Evolutionary conservation across 495 filamentous ascomycete genomes (phyloP).

Genomic region (Staphylotrichum tortipilum): DNA sequence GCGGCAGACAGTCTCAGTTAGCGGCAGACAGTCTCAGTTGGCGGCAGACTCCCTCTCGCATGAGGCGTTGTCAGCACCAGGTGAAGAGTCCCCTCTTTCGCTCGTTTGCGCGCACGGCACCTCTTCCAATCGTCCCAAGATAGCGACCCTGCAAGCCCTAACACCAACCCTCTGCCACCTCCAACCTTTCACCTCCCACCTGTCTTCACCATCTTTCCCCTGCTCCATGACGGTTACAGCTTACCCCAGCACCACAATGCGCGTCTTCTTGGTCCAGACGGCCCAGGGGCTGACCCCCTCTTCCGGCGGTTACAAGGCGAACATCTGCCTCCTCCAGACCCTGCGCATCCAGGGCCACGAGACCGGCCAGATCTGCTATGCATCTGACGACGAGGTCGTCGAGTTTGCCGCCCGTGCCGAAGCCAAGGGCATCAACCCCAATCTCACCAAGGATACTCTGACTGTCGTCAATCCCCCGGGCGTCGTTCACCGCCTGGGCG

Average conservation of each 20-base stretch:
- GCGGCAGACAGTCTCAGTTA: background rate
- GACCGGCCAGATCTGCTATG: constrained; percentile 23
- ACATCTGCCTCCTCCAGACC: constrained; percentile 19
- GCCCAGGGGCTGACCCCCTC: constrained; percentile 25
- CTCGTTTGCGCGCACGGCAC: constrained; percentile 1
- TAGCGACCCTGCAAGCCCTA: background rate
- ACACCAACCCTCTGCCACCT: background rate
- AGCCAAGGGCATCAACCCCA: constrained; percentile 15
- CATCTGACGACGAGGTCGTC: constrained; percentile 13
- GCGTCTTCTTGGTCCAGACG: constrained; percentile 26
- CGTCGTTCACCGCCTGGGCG: background rate
- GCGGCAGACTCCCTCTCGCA: too few relatives aligned
- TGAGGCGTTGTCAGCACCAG: background rate
- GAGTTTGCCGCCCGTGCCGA: constrained; percentile 8
- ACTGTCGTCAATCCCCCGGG: constrained; percentile 6
- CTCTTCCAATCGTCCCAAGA: background rate
- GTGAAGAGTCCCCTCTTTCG: constrained; percentile 10
- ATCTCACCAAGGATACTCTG: background rate
- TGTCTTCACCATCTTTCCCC: background rate
- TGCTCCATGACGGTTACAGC: background rate
- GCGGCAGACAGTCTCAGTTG: background rate
- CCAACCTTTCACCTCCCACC: background rate
- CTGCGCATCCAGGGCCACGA: constrained; percentile 14
- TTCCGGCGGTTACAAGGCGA: constrained; percentile 27
- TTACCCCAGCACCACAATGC: constrained; percentile 9